Conservation (phyloP, 257 asterid species). For the Linderniella brevidens region DNA sequence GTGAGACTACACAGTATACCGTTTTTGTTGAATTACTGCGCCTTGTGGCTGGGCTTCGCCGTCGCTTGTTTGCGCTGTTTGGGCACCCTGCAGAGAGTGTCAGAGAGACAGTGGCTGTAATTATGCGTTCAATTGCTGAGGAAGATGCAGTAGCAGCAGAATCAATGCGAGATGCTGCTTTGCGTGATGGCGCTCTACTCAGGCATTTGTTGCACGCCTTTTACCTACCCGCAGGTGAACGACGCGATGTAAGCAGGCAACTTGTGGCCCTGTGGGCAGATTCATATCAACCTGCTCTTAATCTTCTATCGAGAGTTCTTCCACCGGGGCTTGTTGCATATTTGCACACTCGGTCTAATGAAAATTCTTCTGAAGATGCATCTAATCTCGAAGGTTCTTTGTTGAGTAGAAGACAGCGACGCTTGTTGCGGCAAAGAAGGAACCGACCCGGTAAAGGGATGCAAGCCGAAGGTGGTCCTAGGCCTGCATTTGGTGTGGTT, state of each 20-base stretch:
- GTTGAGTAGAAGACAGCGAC: constrained; percentile 78
- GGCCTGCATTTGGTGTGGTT: constrained; percentile 29
- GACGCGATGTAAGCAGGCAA: constrained; percentile 93
- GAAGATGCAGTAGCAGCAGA: constrained; percentile 99
- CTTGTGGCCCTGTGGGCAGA: constrained; percentile 99
- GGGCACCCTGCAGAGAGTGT: constrained; percentile 98
- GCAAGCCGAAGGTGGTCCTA: constrained; percentile 38
- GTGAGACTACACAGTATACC: constrained; percentile 85
- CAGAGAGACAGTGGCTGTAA: constrained; percentile 83
- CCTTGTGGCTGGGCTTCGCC: constrained; percentile 92
- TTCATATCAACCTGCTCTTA: constrained; percentile 98
- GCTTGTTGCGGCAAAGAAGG: constrained; percentile 76
- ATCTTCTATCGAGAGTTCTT: constrained; percentile 77
- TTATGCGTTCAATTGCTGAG: constrained; percentile 98
- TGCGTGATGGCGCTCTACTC: constrained; percentile 95
- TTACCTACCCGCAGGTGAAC: constrained; percentile 87
- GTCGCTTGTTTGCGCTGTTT: constrained; percentile 88
- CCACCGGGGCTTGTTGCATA: constrained; percentile 99
- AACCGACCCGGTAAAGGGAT: constrained; percentile 52
- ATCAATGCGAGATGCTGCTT: constrained; percentile 98
- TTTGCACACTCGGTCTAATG: constrained; percentile 66
- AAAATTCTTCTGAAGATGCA: constrained; percentile 39
- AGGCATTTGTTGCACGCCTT: constrained; percentile 92
- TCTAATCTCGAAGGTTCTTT: constrained; percentile 59
- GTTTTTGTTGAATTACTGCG: constrained; percentile 91